Percentiles rank a stretch among this genome's conserved stretches.
phyloP scores from a whole-genome alignment of 2,329 filamentous ascomycete genomes.

The Colletotrichum falcatum region DNA sequence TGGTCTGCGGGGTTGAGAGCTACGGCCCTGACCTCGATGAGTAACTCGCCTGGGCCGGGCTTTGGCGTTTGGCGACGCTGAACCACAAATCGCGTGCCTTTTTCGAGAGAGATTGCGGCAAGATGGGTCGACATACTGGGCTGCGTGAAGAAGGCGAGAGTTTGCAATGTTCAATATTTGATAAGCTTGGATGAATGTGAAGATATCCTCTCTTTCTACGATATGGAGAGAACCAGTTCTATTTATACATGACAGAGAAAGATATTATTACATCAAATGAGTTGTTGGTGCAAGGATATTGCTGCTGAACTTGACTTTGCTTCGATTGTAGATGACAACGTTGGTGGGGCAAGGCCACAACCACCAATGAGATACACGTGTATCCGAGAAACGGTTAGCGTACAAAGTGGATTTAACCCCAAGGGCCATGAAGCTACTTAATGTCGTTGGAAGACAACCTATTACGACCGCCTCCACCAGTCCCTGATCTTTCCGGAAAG shows the following conservation, averaged over 20 bases:
- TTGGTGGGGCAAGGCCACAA: too few relatives aligned
- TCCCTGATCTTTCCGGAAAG: not conserved
- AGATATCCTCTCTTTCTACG: too few relatives aligned
- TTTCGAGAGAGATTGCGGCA: not conserved
- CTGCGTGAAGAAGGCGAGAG: not conserved
- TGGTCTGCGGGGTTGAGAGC: not conserved
- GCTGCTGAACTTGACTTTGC: too few relatives aligned
- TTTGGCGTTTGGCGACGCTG: not conserved
- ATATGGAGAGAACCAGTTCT: too few relatives aligned
- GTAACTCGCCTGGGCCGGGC: not conserved
- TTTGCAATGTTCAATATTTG: not conserved
- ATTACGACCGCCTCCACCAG: not conserved
- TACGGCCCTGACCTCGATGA: not conserved
- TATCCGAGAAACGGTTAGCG: not conserved
- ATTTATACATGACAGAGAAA: too few relatives aligned
- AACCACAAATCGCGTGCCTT: not conserved
- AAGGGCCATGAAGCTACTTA: not conserved
- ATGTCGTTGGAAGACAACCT: not conserved
- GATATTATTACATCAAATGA: too few relatives aligned
- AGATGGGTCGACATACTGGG: not conserved
- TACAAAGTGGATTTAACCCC: not conserved
- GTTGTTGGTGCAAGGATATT: too few relatives aligned
- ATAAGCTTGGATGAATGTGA: too few relatives aligned
- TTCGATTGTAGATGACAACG: too few relatives aligned
- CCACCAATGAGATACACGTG: not conserved